Conservation (phyloP, 2,329 filamentous ascomycete species). For the Celoporthe dispersa region DNA sequence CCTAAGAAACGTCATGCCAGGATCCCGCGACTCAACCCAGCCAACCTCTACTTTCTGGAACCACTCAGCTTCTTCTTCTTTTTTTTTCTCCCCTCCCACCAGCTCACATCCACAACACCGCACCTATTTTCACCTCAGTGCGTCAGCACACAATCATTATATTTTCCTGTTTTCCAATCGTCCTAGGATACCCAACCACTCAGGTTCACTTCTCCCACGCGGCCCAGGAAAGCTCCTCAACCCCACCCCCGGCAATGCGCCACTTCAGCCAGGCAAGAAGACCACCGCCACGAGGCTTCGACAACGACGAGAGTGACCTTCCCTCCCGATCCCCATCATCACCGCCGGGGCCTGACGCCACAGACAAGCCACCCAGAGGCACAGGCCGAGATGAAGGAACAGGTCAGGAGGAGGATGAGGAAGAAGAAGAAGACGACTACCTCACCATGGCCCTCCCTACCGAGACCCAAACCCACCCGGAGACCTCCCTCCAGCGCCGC, state of each 20-base stretch:
- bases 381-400: neutral
- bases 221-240: neutral
- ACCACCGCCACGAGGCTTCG: constrained; percentile 1
- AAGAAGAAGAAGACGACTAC: constrained; percentile 89
- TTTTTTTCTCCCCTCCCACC: neutral
- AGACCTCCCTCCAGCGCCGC: constrained; percentile 60
- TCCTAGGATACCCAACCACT: neutral
- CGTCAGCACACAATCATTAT: too few relatives aligned
- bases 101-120: neutral
- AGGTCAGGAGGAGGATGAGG: constrained; percentile 36
- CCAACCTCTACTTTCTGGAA: neutral
- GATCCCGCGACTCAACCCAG: neutral
- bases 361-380: neutral
- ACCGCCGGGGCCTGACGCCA: too few relatives aligned
- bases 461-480: constrained; percentile 48
- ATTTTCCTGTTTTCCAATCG: too few relatives aligned
- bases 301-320: neutral
- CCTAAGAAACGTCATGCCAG: neutral
- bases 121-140: neutral
- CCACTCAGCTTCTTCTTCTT: neutral
- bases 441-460: constrained; percentile 94
- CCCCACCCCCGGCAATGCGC: constrained; percentile 8
- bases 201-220: neutral
- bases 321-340: neutral
- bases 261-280: constrained; percentile 17